Evolutionary conservation across 2,329 filamentous ascomycete genomes (phyloP).

Genomic region (Colletotrichum limetticola): DNA sequence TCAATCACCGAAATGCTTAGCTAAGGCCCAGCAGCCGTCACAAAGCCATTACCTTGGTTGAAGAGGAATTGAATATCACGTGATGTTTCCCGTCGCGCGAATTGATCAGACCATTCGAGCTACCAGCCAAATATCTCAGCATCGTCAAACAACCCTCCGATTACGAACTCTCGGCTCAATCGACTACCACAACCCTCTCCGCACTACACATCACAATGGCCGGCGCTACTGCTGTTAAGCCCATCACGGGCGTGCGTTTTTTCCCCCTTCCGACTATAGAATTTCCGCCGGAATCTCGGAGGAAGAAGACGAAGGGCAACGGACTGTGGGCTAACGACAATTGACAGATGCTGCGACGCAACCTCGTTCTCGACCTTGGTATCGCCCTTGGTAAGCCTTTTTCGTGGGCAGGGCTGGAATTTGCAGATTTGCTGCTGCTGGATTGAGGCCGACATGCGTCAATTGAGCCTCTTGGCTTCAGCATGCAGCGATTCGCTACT

Average conservation of each 20-base stretch:
- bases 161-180: conserved; percentile 25
- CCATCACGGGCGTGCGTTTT: conserved; percentile 69
- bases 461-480: background rate
- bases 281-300: conserved; percentile 6
- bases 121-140: conserved; percentile 7
- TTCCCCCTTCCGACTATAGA: conserved; percentile 43
- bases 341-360: conserved; percentile 68
- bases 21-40: background rate
- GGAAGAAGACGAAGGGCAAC: background rate
- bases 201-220: conserved; percentile 56
- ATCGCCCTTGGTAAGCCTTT: conserved; percentile 64
- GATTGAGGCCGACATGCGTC: background rate
- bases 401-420: background rate
- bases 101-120: conserved; percentile 33
- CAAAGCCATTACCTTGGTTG: no score
- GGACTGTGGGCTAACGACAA: conserved; percentile 46
- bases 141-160: conserved; percentile 16
- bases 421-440: background rate
- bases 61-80: conserved; percentile 25
- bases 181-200: conserved; percentile 18
- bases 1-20: conserved; percentile 16
- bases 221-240: conserved; percentile 51
- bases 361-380: conserved; percentile 66
- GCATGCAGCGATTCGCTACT: background rate
- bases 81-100: conserved; percentile 25